A percentile compares a stretch with the other conserved stretches of the same genome.
These are phyloP conservation scores for Dothiorella sarmentorum DNA, from an alignment of 2,329 filamentous ascomycete genomes.

Conservation along the genomic window DNA sequence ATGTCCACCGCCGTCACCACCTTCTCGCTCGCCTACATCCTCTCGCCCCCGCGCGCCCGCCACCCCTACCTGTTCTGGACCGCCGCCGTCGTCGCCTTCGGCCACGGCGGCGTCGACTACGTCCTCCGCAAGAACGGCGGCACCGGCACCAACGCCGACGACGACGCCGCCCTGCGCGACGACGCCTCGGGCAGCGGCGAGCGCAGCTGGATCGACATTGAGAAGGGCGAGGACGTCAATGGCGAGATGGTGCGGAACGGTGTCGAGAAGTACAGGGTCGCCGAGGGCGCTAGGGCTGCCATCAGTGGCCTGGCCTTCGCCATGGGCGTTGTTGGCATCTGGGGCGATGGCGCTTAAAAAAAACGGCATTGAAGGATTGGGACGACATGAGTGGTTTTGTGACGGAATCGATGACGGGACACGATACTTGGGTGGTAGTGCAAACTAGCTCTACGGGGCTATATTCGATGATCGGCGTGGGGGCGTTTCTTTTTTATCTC, in stretches of 20 bases:
- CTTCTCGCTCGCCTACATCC: slow-evolving; percentile 71
- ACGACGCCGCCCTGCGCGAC: slow-evolving; percentile 5
- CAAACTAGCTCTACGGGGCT: not conserved
- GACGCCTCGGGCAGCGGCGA: slow-evolving; percentile 20
- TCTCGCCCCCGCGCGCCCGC: slow-evolving; percentile 70
- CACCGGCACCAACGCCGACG: too few relatives aligned
- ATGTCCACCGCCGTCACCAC: slow-evolving; percentile 66
- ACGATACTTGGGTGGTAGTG: not conserved
- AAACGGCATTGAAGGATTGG: too few relatives aligned
- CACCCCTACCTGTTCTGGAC: slow-evolving; percentile 93
- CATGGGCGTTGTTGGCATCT: slow-evolving; percentile 48
- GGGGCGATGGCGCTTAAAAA: slow-evolving; percentile 43
- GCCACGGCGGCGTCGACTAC: slow-evolving; percentile 37
- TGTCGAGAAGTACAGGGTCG: slow-evolving; percentile 41
- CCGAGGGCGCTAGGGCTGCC: slow-evolving; percentile 42
- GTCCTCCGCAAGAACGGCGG: slow-evolving; percentile 29
- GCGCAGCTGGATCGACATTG: slow-evolving; percentile 23
- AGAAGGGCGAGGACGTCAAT: slow-evolving; percentile 44
- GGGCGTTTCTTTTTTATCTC: not conserved
- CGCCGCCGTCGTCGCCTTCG: slow-evolving; percentile 60
- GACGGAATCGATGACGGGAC: not conserved
- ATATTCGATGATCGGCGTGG: slow-evolving; percentile 1
- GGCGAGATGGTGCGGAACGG: slow-evolving; percentile 48
- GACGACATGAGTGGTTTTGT: not conserved
- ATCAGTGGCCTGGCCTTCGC: slow-evolving; percentile 44